Evolutionary conservation across 805 yeast species (phyloP).

Genomic region (Wickerhamiella nectarea): DNA sequence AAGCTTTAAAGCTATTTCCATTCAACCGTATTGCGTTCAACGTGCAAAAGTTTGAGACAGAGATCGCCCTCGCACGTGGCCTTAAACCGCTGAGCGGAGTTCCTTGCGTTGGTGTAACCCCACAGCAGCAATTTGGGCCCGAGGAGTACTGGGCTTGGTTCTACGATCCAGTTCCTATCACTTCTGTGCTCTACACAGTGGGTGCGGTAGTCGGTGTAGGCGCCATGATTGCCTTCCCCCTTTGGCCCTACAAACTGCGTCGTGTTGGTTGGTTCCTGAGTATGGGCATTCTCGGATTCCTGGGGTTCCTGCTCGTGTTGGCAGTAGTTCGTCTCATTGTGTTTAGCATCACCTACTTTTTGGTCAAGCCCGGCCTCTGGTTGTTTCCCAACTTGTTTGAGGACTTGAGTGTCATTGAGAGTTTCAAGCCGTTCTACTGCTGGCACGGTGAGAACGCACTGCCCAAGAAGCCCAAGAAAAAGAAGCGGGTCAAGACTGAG

Average conservation of each 20-base stretch:
- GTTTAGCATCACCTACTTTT: conserved; percentile 43
- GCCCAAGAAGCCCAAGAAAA: conserved; percentile 17
- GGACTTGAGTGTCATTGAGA: conserved; percentile 85
- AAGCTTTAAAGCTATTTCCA: conserved; percentile 52
- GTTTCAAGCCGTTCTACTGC: conserved; percentile 80
- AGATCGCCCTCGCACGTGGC: conserved; percentile 43
- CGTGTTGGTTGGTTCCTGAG: conserved; percentile 83
- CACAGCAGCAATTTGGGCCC: conserved; percentile 29
- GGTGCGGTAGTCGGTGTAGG: conserved; percentile 53
- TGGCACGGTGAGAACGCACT: conserved; percentile 43
- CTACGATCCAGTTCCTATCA: conserved; percentile 59
- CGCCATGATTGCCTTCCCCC: conserved; percentile 64
- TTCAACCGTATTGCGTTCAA: conserved; percentile 64
- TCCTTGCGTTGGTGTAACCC: conserved; percentile 29
- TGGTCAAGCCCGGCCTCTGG: conserved; percentile 74
- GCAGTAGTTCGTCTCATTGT: conserved; percentile 71
- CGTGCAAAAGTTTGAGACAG: conserved; percentile 54
- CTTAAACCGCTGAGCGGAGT: conserved; percentile 57
- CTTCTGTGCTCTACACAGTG: conserved; percentile 45
- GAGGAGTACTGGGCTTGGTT: conserved; percentile 68
- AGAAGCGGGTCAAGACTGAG: conserved; percentile 9
- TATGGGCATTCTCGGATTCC: conserved; percentile 56
- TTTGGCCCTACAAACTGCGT: conserved; percentile 89
- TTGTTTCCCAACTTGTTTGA: conserved; percentile 89
- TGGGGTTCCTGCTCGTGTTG: conserved; percentile 59